phyloP scores from a whole-genome alignment of 1,139 yeast species.

The Candida sp. region DNA sequence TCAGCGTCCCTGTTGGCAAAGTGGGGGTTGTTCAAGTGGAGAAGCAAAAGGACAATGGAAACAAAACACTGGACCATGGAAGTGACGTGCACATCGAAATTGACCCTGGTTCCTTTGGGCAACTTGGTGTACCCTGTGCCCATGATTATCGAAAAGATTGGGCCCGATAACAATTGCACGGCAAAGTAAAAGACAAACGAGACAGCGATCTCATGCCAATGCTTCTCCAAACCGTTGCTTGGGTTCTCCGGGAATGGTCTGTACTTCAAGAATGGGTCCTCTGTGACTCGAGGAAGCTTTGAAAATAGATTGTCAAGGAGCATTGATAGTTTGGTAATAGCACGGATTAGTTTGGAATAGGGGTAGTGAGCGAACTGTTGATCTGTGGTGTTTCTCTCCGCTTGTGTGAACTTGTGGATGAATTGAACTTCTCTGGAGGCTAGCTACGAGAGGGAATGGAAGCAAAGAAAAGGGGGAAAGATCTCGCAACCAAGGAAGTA shows the following conservation, averaged over 20 bases:
- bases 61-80: slow-evolving; percentile 82
- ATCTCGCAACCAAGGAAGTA: too few relatives aligned
- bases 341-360: too few relatives aligned
- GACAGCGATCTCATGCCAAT: slow-evolving; percentile 57
- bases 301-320: slow-evolving; percentile 8
- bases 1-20: slow-evolving; percentile 49
- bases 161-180: slow-evolving; percentile 47
- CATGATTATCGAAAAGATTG: slow-evolving; percentile 31
- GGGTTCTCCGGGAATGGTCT: slow-evolving; percentile 52
- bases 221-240: slow-evolving; percentile 34
- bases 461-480: too few relatives aligned
- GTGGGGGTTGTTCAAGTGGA: slow-evolving; percentile 59
- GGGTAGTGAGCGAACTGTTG: too few relatives aligned
- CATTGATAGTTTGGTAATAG: not conserved
- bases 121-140: slow-evolving; percentile 54
- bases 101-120: slow-evolving; percentile 53
- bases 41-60: slow-evolving; percentile 57
- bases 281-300: slow-evolving; percentile 28
- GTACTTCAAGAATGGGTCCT: slow-evolving; percentile 48
- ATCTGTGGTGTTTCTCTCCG: too few relatives aligned
- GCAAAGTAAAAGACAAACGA: slow-evolving; percentile 42
- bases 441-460: too few relatives aligned
- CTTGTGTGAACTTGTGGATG: too few relatives aligned
- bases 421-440: too few relatives aligned
- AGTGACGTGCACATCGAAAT: slow-evolving; percentile 89